phyloP scores from a whole-genome alignment of 345 rosid species.

The Sonneratia caseolaris region DNA sequence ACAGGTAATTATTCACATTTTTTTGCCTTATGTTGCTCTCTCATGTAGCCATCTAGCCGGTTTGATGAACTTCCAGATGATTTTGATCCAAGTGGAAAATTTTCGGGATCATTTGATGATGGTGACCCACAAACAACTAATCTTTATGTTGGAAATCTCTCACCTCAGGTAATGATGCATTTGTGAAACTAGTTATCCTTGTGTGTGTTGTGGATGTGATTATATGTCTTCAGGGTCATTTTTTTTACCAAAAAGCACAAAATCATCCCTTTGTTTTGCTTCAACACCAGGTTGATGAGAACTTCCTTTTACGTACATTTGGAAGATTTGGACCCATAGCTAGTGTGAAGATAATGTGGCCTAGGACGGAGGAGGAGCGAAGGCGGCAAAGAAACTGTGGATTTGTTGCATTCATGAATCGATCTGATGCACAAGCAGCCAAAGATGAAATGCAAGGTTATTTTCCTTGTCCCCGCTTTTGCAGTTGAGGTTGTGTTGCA shows the following conservation, averaged over 20 bases:
- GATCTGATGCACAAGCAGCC: slow-evolving; percentile 99
- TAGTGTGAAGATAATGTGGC: slow-evolving; percentile 99
- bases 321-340: slow-evolving; percentile 99
- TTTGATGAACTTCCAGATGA: slow-evolving; percentile 97
- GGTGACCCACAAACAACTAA: slow-evolving; percentile 99
- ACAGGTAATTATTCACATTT: not conserved
- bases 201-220: not conserved
- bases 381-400: slow-evolving; percentile 95
- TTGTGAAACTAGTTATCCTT: slow-evolving; percentile 9
- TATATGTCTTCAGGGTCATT: not conserved
- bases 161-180: slow-evolving; percentile 54
- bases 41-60: slow-evolving; percentile 75
- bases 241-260: not conserved
- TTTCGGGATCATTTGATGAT: slow-evolving; percentile 95
- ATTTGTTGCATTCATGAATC: slow-evolving; percentile 94
- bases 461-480: slow-evolving; percentile 1
- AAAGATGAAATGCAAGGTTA: slow-evolving; percentile 99
- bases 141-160: slow-evolving; percentile 94
- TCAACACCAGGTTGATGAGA: slow-evolving; percentile 77
- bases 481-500: not conserved
- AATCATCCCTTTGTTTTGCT: slow-evolving; percentile 6
- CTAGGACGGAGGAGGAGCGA: slow-evolving; percentile 93
- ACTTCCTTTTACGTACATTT: slow-evolving; percentile 91
- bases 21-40: slow-evolving; percentile 8
- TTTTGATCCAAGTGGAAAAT: slow-evolving; percentile 94